Base-by-base conservation (phyloP, 768 basidiomycete genomes). In the Rhizopogon vinicolor region DNA sequence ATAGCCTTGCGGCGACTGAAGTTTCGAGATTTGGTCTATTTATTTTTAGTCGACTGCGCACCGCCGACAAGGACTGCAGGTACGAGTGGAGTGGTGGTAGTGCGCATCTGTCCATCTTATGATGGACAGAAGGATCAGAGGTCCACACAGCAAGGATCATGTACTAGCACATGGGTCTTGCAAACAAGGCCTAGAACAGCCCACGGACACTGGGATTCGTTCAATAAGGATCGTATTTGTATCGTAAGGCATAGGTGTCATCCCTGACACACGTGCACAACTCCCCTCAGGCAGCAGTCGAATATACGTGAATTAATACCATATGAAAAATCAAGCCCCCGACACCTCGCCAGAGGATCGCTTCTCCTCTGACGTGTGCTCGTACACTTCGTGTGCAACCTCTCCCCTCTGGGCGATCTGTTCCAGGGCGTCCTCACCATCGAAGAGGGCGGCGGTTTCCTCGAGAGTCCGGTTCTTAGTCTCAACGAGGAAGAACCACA, bases 381-480 rank as follows among this genome's bases (percentile, higher is more conserved):
- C 60, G 9, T 48, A 59, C 25, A 54, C 37, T 1, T 65, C 63
- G n/a, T 50, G 51, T 2, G 43, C 48, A 44, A 28, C 58, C 49
- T 60, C 68, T 33, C 63, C 68, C 25, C 57, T 62, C 39, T 60
- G 67, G 4, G 66, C 40, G n/a, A 79, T 72, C 51, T 58, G 62
- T 10, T 70, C 62, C 25, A 78, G 65, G 22, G 75, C 81, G 1
- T 82, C 79, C 10, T 84, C 80, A 40, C 87, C 88, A 61, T 91
- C 89, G 75, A 91, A 91, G 51, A 91, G 67, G 37, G 79, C 85
- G 8, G 88, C 85, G n/a, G 89, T 90, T 74, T 91, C 89, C 68
- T 91, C 89, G 60, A 91, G 78, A 16, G 87, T 82, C 57, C 79
- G 81, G 68, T 80, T 78, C 75, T 82, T 86, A 56, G 87, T 89